Evolutionary conservation across 1,139 yeast species (phyloP), one percentile per base, ranked within the genome.

Genomic region (Nakaseomyces sp.): DNA sequence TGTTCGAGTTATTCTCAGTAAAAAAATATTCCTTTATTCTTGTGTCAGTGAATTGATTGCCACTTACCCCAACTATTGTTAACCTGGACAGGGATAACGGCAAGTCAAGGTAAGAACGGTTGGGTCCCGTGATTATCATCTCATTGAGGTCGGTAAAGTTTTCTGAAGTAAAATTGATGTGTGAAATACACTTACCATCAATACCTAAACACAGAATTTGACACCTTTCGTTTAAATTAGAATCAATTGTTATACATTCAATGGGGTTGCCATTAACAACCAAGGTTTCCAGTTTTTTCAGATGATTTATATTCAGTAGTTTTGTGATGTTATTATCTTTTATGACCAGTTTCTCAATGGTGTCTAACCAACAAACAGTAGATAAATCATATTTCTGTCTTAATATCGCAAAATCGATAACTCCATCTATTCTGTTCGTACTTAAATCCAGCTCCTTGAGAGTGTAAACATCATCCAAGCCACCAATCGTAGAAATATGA

Each of bases 261-360:
- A 56, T 42, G 26, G 58, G 57, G 41, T 58, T 59, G 26, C 54
- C 54, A 32, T 57, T 53, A 17, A 58, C 37, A 20, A 41, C 50
- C 35, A 58, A 44, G 6, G 47, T 45, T 10, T 48, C 47, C 24
- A 59, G 45, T 9, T 41, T 47, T 25, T 37, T 40, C 33, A 58
- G 48, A 7, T 35, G 16, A 17, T 43, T 44, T 15, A 56, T 41
- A 48, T 54, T 57, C 28, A 44, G 46, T 15, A 57, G 31, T 18
- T 41, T 40, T 4, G 50, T 55, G 22, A 56, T 54, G n/a, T 41
- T 45, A 47, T 59, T 56, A 37, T 47, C 42, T 35, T 52, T 43
- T 18, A 60, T 47, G 40, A 57, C 51, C 18, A 60, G 48, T 29
- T 47, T 52, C 37, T 52, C 50, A 22, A 60, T 40, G 16, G 48